Percentiles rank a stretch among this genome's conserved stretches.
Conservation (phyloP, 2,329 filamentous ascomycete genomes). For the Monilinia aucupariae region DNA sequence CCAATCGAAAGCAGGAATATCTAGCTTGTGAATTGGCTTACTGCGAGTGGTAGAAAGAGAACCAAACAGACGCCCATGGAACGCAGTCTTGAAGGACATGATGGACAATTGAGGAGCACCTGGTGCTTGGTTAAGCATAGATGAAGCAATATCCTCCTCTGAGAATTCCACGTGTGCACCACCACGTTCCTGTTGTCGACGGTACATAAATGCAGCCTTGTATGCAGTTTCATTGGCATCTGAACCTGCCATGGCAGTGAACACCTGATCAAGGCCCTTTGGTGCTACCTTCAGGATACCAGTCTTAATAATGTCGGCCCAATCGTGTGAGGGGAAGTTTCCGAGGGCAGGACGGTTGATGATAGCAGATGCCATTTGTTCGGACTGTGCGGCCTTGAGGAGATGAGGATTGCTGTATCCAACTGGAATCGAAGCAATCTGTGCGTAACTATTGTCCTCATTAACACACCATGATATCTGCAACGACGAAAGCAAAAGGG, state of each 20-base stretch:
- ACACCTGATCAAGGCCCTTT: slow-evolving; percentile 70
- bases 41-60: slow-evolving; percentile 72
- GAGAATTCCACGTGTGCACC: slow-evolving; percentile 61
- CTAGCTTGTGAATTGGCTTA: slow-evolving; percentile 80
- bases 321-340: slow-evolving; percentile 74
- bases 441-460: slow-evolving; percentile 53
- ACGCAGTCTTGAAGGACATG: slow-evolving; percentile 70
- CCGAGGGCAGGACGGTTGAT: slow-evolving; percentile 76
- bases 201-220: slow-evolving; percentile 83
- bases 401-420: slow-evolving; percentile 76
- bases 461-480: slow-evolving; percentile 16
- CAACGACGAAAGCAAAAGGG: neutral
- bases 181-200: slow-evolving; percentile 65
- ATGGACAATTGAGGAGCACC: slow-evolving; percentile 72
- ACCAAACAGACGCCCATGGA: slow-evolving; percentile 78
- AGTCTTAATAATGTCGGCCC: slow-evolving; percentile 64
- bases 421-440: slow-evolving; percentile 78
- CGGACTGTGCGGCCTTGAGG: slow-evolving; percentile 57
- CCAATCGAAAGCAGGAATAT: slow-evolving; percentile 86
- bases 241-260: slow-evolving; percentile 72
- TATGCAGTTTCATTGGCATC: slow-evolving; percentile 82
- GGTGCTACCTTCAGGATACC: slow-evolving; percentile 69
- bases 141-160: slow-evolving; percentile 58
- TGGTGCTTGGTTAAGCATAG: slow-evolving; percentile 67
- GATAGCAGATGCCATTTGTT: slow-evolving; percentile 66